These are phyloP conservation scores for Saccharomyces hybrid DNA, from an alignment of 1,139 yeast genomes.

Conservation along the genomic window DNA sequence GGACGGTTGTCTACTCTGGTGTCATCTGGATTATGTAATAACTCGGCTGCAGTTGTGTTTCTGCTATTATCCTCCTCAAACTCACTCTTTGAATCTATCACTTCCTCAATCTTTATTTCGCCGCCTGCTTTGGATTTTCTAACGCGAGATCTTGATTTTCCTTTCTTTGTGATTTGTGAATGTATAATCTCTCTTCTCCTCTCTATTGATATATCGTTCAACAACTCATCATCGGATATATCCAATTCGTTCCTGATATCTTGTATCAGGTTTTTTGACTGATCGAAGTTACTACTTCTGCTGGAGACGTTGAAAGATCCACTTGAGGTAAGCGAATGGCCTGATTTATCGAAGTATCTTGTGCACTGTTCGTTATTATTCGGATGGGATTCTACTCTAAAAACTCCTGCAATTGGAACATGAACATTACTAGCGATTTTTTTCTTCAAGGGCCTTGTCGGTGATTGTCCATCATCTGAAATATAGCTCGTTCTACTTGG, in stretches of 20 bases:
- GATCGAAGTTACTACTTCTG: background rate
- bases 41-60: conserved; percentile 29
- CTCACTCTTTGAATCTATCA: conserved; percentile 6
- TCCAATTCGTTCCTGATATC: background rate
- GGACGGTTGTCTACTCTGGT: conserved; percentile 26
- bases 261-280: background rate
- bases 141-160: background rate
- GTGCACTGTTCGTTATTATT: background rate
- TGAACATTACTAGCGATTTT: background rate
- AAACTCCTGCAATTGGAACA: background rate
- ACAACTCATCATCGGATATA: background rate
- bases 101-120: background rate
- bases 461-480: background rate
- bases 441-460: background rate
- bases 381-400: background rate
- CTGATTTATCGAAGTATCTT: background rate
- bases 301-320: background rate
- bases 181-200: background rate
- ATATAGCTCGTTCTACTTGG: background rate
- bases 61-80: background rate
- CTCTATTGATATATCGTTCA: background rate
- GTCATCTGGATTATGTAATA: conserved; percentile 28
- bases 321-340: background rate
- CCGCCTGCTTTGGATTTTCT: background rate
- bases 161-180: background rate